These are phyloP conservation scores for Plenodomus tracheiphilus DNA, from an alignment of 2,329 filamentous ascomycete species.

Conservation along the genomic window DNA sequence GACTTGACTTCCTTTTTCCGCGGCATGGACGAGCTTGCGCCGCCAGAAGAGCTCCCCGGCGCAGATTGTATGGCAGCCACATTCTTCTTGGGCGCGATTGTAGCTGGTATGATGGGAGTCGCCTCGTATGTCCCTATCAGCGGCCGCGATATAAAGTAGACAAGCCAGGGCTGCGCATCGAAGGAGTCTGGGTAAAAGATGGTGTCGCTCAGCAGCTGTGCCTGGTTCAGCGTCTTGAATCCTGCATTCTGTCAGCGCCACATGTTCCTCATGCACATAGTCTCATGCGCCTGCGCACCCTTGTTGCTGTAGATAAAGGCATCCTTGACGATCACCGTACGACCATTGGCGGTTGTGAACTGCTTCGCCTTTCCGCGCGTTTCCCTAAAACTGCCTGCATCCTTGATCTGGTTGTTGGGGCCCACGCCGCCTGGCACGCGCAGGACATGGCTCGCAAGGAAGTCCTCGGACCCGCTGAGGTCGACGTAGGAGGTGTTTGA, in stretches of 20 bases:
- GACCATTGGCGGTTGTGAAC: conserved; percentile 88
- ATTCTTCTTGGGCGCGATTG: conserved; percentile 25
- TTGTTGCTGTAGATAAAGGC: conserved; percentile 94
- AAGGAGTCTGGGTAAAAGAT: conserved; percentile 89
- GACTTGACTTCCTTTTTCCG: conserved; percentile 89
- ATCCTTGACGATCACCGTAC: conserved; percentile 93
- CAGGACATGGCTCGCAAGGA: conserved; percentile 94
- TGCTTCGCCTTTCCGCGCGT: conserved; percentile 91
- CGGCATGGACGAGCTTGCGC: conserved; percentile 50
- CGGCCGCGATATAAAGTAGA: conserved; percentile 93
- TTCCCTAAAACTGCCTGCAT: conserved; percentile 69
- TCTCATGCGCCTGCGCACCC: conserved; percentile 56
- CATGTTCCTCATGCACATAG: neutral
- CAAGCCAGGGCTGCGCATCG: conserved; percentile 89
- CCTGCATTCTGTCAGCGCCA: conserved; percentile 56
- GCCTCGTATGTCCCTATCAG: conserved; percentile 83
- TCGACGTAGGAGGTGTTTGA: conserved; percentile 76
- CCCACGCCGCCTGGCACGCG: conserved; percentile 67
- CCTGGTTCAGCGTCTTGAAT: conserved; percentile 89
- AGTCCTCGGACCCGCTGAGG: conserved; percentile 86
- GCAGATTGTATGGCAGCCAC: conserved; percentile 7
- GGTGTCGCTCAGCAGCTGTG: conserved; percentile 79
- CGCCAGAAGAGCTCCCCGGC: conserved; percentile 22
- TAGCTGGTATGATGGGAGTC: conserved; percentile 69
- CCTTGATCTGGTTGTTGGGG: conserved; percentile 54